phyloP scores from a whole-genome alignment of 1,284 basidiomycete species.

The Coniferiporia sulphurascens region DNA sequence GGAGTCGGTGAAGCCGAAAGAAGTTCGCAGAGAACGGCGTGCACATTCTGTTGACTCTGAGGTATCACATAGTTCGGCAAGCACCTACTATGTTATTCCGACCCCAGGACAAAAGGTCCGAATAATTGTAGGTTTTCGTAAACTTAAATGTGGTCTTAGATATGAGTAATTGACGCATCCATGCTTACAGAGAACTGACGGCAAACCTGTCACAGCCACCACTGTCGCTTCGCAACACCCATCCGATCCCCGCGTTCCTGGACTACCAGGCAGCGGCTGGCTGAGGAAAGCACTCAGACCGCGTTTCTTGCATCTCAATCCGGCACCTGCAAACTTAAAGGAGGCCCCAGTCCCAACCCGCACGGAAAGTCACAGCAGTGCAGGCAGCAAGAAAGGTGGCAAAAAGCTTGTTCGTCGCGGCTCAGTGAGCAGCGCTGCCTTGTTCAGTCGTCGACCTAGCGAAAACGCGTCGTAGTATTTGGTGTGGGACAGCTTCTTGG shows the following conservation, averaged over 20 bases:
- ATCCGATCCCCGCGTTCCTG: background rate
- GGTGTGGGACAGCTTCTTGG: no score
- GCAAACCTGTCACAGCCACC: background rate
- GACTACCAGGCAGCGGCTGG: background rate
- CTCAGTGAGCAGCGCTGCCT: background rate
- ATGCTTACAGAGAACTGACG: slow-evolving; percentile 1
- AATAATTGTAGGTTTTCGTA: slow-evolving; percentile 52
- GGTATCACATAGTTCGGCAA: slow-evolving; percentile 49
- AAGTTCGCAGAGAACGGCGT: slow-evolving; percentile 20
- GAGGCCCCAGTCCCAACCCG: background rate
- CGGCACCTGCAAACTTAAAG: background rate
- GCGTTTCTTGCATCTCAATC: background rate
- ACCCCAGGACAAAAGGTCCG: slow-evolving; percentile 63
- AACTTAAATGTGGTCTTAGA: slow-evolving; percentile 12
- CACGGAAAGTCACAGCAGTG: background rate
- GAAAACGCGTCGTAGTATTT: background rate
- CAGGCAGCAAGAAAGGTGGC: background rate
- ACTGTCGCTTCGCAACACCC: background rate
- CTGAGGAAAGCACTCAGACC: slow-evolving; percentile 5
- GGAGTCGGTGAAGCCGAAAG: background rate
- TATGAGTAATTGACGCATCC: background rate
- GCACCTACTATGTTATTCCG: slow-evolving; percentile 69
- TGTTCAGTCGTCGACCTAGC: background rate
- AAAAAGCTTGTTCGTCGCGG: background rate
- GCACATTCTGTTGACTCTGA: slow-evolving; percentile 30